Conservation (phyloP, 2,329 filamentous ascomycete species). For the Calycina herbarum region DNA sequence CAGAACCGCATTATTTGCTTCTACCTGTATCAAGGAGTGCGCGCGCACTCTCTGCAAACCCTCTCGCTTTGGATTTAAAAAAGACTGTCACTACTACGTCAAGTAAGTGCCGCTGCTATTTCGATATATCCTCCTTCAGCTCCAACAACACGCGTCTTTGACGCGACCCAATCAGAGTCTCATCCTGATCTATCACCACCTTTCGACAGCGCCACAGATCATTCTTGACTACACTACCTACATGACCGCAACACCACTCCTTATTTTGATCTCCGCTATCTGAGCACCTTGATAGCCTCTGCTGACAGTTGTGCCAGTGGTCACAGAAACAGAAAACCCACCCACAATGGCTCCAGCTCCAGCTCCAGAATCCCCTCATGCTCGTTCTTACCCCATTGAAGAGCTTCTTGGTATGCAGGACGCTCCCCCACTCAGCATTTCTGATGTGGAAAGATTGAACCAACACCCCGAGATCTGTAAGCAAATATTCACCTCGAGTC, state of each 20-base stretch:
- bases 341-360: neutral
- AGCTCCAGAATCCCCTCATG: neutral
- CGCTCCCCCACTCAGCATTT: constrained; percentile 29
- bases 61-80: constrained; percentile 6
- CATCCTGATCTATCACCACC: neutral
- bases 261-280: neutral
- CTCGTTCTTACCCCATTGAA: constrained; percentile 28
- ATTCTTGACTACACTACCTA: neutral
- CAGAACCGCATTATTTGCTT: constrained; percentile 11
- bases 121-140: neutral
- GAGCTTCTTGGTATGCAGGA: constrained; percentile 33
- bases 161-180: no score
- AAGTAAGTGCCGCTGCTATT: neutral
- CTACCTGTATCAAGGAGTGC: neutral
- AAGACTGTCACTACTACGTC: constrained; percentile 5
- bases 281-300: neutral
- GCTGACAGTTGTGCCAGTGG: neutral
- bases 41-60: constrained; percentile 3
- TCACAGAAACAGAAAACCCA: neutral
- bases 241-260: neutral
- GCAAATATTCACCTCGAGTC: constrained; percentile 9
- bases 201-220: neutral
- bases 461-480: constrained; percentile 33
- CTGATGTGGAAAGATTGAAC: constrained; percentile 31
- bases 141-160: neutral